Conservation (phyloP, 2,329 filamentous ascomycete species). For the Sarocladiaceae sp. region DNA sequence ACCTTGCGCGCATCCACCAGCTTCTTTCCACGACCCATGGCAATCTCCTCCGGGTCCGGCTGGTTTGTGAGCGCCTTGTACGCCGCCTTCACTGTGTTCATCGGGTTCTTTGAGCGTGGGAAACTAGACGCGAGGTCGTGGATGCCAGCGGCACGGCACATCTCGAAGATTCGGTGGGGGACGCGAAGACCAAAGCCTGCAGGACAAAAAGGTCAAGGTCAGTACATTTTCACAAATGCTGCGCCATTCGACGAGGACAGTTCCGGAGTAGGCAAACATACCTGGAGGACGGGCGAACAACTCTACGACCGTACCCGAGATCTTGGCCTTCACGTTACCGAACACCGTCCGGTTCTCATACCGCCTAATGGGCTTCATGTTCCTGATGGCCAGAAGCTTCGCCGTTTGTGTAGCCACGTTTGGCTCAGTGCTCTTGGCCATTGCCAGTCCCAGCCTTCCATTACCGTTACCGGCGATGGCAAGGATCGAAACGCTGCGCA, state of each 20-base stretch:
- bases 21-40: conserved; percentile 85
- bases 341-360: conserved; percentile 92
- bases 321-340: conserved; percentile 76
- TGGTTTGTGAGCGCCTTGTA: conserved; percentile 79
- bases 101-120: conserved; percentile 82
- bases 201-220: neutral
- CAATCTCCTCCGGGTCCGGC: conserved; percentile 81
- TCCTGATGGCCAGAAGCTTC: conserved; percentile 74
- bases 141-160: conserved; percentile 82
- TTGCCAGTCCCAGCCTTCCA: conserved; percentile 80
- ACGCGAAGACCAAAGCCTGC: conserved; percentile 89
- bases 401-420: conserved; percentile 65
- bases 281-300: conserved; percentile 81
- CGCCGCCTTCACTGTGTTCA: conserved; percentile 95
- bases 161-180: conserved; percentile 88
- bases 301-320: conserved; percentile 80
- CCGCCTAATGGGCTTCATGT: conserved; percentile 84
- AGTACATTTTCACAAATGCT: neutral
- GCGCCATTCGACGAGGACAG: neutral
- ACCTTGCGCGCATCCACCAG: conserved; percentile 93
- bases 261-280: conserved; percentile 44
- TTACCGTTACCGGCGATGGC: conserved; percentile 81
- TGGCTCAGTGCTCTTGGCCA: conserved; percentile 77
- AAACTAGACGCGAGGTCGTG: conserved; percentile 79
- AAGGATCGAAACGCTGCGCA: conserved; percentile 67